Percentiles rank a stretch among this genome's conserved stretches.
Conservation (phyloP, 2,329 filamentous ascomycete genomes). For the Beauveria asiatica region DNA sequence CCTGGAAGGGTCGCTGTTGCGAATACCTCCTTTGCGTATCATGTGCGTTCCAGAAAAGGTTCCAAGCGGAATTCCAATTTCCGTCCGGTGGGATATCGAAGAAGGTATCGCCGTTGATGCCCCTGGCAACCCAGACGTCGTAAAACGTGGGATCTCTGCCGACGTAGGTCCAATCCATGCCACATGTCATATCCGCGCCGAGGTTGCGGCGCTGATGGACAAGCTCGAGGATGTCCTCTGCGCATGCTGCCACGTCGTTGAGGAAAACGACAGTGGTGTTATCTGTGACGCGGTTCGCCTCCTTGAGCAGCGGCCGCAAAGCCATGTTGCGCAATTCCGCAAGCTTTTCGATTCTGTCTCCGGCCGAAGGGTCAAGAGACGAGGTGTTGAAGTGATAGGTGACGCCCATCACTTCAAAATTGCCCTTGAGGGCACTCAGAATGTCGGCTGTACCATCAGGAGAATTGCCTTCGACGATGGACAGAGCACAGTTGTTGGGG, state of each 20-base stretch:
- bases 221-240: constrained; percentile 50
- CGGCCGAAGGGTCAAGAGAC: constrained; percentile 32
- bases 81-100: constrained; percentile 43
- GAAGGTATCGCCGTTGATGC: constrained; percentile 44
- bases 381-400: constrained; percentile 35
- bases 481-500: constrained; percentile 40
- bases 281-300: constrained; percentile 18
- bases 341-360: constrained; percentile 37
- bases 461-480: constrained; percentile 48
- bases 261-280: constrained; percentile 42
- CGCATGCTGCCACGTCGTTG: constrained; percentile 44
- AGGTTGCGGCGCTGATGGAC: constrained; percentile 37
- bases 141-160: constrained; percentile 42
- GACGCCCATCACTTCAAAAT: constrained; percentile 29
- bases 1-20: constrained; percentile 42
- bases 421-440: constrained; percentile 30
- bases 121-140: constrained; percentile 47
- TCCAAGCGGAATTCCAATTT: constrained; percentile 39
- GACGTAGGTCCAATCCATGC: constrained; percentile 47
- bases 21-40: constrained; percentile 25
- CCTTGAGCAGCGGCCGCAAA: constrained; percentile 34
- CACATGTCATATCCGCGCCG: constrained; percentile 47
- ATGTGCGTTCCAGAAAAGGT: constrained; percentile 45
- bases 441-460: constrained; percentile 45
- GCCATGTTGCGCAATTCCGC: constrained; percentile 45